Percentiles rank a stretch among this genome's conserved stretches.
These are phyloP conservation scores for Capronia coronata DNA, from an alignment of 2,329 filamentous ascomycete species.

Conservation along the genomic window DNA sequence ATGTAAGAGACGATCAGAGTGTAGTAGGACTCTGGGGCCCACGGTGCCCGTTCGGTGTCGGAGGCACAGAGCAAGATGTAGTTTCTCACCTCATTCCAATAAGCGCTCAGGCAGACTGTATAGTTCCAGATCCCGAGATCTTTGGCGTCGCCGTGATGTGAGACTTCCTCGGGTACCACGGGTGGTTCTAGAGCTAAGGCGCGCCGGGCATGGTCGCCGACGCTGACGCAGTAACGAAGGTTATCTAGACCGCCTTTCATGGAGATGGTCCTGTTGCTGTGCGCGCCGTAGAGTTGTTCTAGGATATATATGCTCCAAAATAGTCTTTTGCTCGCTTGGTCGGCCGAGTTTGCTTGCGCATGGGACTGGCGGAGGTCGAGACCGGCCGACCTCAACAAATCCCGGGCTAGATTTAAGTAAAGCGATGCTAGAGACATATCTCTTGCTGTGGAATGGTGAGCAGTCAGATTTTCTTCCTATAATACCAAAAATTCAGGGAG, in stretches of 20 bases:
- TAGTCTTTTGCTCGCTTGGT: slow-evolving; percentile 34
- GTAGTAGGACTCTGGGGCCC: slow-evolving; percentile 49
- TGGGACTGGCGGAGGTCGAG: slow-evolving; percentile 39
- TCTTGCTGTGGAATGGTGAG: slow-evolving; percentile 25
- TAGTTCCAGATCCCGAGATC: slow-evolving; percentile 46
- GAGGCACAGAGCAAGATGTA: slow-evolving; percentile 47
- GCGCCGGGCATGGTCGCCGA: background rate
- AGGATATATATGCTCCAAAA: slow-evolving; percentile 50
- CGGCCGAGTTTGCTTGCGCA: slow-evolving; percentile 30
- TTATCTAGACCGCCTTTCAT: background rate
- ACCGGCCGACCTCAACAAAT: slow-evolving; percentile 48
- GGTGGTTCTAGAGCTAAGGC: slow-evolving; percentile 1
- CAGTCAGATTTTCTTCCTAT: background rate
- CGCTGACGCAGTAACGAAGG: background rate
- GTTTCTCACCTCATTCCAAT: slow-evolving; percentile 41
- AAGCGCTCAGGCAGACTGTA: slow-evolving; percentile 46
- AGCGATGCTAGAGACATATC: slow-evolving; percentile 46
- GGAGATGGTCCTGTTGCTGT: slow-evolving; percentile 21
- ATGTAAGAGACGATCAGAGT: slow-evolving; percentile 47
- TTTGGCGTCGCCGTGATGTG: slow-evolving; percentile 19
- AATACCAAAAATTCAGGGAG: background rate
- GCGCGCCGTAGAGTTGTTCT: slow-evolving; percentile 47
- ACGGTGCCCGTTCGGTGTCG: slow-evolving; percentile 46
- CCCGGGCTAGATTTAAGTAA: slow-evolving; percentile 46
- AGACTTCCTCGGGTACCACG: background rate